Percentiles rank a stretch among this genome's conserved stretches.
Conservation (phyloP, 352 stramenopile genomes). For the Globisporangium rhizosaccharum region DNA sequence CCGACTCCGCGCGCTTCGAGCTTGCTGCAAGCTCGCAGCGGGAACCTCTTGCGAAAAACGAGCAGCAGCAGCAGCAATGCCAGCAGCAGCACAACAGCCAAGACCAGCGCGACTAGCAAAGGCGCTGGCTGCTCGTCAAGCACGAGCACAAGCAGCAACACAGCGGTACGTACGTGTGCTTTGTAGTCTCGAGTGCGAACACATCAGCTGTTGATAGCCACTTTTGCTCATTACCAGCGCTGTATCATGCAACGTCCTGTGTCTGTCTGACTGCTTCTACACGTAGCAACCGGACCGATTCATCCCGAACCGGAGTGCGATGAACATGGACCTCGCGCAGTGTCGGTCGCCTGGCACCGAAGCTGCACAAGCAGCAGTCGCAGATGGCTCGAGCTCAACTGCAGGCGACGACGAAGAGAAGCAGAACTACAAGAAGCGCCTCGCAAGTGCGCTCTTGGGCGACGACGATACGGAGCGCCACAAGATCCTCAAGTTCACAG, state of each 20-base stretch:
- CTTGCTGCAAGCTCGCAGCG: constrained; percentile 10
- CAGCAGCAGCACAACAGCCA: constrained; percentile 4
- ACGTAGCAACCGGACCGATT: constrained; percentile 62
- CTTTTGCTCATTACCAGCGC: background rate
- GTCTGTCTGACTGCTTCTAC: background rate
- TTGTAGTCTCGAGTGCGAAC: too few relatives aligned
- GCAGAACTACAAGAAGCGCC: constrained; percentile 76
- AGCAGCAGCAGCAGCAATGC: constrained; percentile 13
- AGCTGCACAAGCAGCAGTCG: constrained; percentile 32
- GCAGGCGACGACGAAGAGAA: constrained; percentile 63
- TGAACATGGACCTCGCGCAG: constrained; percentile 80
- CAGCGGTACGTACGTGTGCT: constrained; percentile 6
- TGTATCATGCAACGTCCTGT: background rate
- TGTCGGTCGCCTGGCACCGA: constrained; percentile 57
- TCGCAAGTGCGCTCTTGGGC: constrained; percentile 79
- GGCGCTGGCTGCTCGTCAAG: background rate
- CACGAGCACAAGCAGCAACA: constrained; percentile 4
- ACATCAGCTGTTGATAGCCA: background rate
- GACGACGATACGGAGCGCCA: constrained; percentile 70
- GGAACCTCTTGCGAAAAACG: constrained; percentile 32
- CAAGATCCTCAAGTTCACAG: constrained; percentile 98
- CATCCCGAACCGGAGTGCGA: constrained; percentile 81
- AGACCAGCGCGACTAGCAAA: constrained; percentile 15
- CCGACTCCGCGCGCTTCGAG: background rate
- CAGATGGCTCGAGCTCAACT: background rate